A percentile compares a stretch with the other conserved stretches of the same genome.
phyloP scores from a whole-genome alignment of 495 filamentous ascomycete genomes.

The Hypoxylon lienhwacheense region DNA sequence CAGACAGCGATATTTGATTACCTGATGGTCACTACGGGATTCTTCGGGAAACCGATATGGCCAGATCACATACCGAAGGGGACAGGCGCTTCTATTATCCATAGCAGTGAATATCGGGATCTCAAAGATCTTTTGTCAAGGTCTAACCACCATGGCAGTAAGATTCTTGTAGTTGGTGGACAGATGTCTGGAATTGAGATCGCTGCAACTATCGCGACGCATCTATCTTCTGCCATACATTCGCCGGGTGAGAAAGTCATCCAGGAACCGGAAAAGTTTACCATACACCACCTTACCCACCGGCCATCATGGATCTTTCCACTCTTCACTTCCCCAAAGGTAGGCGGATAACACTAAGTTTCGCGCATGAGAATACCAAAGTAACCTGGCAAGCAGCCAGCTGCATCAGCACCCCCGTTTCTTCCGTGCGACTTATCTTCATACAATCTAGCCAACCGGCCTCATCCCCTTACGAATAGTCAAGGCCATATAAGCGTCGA shows the following conservation, averaged over 20 bases:
- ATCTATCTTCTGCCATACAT: conserved; percentile 62
- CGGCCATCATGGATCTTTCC: conserved; percentile 75
- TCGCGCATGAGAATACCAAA: background rate
- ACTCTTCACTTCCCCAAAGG: conserved; percentile 57
- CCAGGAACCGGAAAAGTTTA: conserved; percentile 42
- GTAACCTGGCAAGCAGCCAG: conserved; percentile 38
- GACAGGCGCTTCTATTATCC: conserved; percentile 52
- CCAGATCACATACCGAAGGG: conserved; percentile 45
- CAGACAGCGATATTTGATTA: conserved; percentile 63
- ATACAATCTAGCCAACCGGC: conserved; percentile 67
- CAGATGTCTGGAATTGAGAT: conserved; percentile 83
- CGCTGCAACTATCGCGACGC: conserved; percentile 69
- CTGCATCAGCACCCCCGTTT: conserved; percentile 58
- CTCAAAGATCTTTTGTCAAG: conserved; percentile 42
- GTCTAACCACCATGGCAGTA: conserved; percentile 45
- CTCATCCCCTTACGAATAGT: conserved; percentile 57
- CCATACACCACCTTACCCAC: conserved; percentile 68
- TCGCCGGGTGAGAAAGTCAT: conserved; percentile 44
- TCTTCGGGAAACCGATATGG: conserved; percentile 65
- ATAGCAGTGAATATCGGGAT: conserved; percentile 62
- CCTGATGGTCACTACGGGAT: conserved; percentile 73
- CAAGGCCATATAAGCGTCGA: conserved; percentile 62
- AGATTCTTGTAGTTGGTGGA: conserved; percentile 77
- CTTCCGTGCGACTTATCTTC: conserved; percentile 75
- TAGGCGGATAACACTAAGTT: conserved; percentile 21